Percentiles rank a stretch among this genome's conserved stretches.
Evolutionary conservation across 352 stramenopile genomes (phyloP).

Genomic region (Peronospora farinosa): DNA sequence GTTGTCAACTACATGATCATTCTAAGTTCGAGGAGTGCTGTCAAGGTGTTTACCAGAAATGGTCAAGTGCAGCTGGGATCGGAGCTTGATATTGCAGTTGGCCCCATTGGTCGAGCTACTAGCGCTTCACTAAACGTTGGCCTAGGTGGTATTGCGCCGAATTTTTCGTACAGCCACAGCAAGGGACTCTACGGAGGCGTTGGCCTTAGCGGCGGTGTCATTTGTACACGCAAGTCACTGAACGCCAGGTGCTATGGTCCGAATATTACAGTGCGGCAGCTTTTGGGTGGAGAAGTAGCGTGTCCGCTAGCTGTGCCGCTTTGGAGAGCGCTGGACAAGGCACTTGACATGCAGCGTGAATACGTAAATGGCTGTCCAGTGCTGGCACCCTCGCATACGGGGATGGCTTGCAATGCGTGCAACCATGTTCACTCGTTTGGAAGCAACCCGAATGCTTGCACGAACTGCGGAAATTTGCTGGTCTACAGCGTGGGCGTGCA

Average conservation of each 20-base stretch:
- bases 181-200: constrained; percentile 69
- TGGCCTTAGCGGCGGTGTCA: constrained; percentile 58
- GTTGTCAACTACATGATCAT: constrained; percentile 82
- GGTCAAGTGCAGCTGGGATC: constrained; percentile 71
- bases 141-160: constrained; percentile 51
- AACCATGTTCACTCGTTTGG: constrained; percentile 44
- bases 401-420: constrained; percentile 49
- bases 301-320: constrained; percentile 55
- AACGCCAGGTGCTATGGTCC: constrained; percentile 68
- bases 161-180: constrained; percentile 80
- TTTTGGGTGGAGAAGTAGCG: constrained; percentile 61
- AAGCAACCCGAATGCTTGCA: constrained; percentile 31
- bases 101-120: constrained; percentile 59
- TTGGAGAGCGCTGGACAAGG: constrained; percentile 55
- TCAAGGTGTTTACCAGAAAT: constrained; percentile 78
- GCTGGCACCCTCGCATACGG: constrained; percentile 38
- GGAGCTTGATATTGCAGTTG: constrained; percentile 63
- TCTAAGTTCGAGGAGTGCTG: constrained; percentile 58
- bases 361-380: constrained; percentile 62
- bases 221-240: constrained; percentile 67
- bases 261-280: constrained; percentile 55
- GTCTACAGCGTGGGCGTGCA: constrained; percentile 71
- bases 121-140: constrained; percentile 61
- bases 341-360: constrained; percentile 52
- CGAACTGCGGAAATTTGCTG: constrained; percentile 52